Conservation (phyloP, 768 basidiomycete species). For the Leucocoprinus leucothites region DNA sequence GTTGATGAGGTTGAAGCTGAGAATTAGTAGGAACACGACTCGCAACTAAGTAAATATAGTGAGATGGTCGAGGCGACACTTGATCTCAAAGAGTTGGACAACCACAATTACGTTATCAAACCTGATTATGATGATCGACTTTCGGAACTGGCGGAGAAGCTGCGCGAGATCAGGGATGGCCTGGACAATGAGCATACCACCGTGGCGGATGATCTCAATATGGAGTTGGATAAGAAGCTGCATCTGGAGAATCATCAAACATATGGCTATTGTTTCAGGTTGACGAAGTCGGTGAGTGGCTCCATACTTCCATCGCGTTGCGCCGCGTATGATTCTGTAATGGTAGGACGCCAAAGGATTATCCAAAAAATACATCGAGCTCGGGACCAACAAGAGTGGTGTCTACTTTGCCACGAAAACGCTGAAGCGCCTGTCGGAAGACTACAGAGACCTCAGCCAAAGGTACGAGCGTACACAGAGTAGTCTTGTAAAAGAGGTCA, state of each 20-base stretch:
- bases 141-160: conserved; percentile 60
- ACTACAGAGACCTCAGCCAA: conserved; percentile 64
- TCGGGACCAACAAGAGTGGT: conserved; percentile 83
- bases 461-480: conserved; percentile 76
- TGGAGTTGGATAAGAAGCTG: conserved; percentile 93
- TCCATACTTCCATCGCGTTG: not conserved
- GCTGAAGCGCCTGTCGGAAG: conserved; percentile 69
- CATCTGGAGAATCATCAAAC: conserved; percentile 89
- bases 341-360: conserved; percentile 76
- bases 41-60: conserved; percentile 69
- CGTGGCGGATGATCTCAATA: conserved; percentile 64
- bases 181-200: conserved; percentile 78
- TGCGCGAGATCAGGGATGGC: conserved; percentile 71
- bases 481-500: conserved; percentile 86
- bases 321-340: not conserved
- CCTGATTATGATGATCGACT: conserved; percentile 85
- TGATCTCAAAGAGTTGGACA: conserved; percentile 81
- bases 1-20: too few relatives aligned
- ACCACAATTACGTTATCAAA: conserved; percentile 88
- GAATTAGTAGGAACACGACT: conserved; percentile 54
- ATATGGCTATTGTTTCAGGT: conserved; percentile 89
- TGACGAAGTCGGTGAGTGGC: conserved; percentile 80
- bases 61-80: conserved; percentile 97
- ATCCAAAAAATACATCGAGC: conserved; percentile 72
- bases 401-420: conserved; percentile 82